phyloP scores from a whole-genome alignment of 768 basidiomycete genomes.

The Dentipellis sp. region DNA sequence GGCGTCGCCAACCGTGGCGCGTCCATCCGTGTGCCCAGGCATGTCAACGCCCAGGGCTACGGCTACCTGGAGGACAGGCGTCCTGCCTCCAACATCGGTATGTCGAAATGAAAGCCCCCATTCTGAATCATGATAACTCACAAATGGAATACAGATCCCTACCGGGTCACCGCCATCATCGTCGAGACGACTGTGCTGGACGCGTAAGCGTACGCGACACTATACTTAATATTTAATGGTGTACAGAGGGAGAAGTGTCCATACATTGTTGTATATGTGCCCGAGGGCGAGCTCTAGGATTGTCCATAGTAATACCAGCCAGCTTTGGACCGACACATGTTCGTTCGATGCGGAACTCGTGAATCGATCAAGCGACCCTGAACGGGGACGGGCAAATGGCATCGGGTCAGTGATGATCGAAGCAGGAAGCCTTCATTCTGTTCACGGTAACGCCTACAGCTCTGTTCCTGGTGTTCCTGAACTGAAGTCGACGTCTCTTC shows the following conservation, averaged over 20 bases:
- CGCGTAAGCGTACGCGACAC: conserved; percentile 28
- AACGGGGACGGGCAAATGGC: too few relatives aligned
- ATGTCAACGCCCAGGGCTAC: conserved; percentile 85
- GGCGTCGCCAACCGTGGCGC: conserved; percentile 98
- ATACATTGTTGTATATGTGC: background rate
- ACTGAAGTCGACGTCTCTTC: too few relatives aligned
- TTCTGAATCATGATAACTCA: background rate
- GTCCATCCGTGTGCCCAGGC: conserved; percentile 91
- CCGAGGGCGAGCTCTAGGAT: background rate
- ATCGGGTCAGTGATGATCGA: too few relatives aligned
- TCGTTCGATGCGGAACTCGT: too few relatives aligned
- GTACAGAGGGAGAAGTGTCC: background rate
- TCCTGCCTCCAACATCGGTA: conserved; percentile 96
- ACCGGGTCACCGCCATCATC: conserved; percentile 85
- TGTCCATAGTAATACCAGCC: conserved; percentile 1
- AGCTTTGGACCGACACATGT: too few relatives aligned
- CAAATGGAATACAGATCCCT: conserved; percentile 56
- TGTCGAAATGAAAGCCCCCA: conserved; percentile 17
- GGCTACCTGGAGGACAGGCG: conserved; percentile 97
- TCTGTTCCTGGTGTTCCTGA: too few relatives aligned
- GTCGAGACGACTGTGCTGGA: conserved; percentile 80
- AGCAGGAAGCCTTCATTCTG: too few relatives aligned
- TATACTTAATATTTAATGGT: background rate
- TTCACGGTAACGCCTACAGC: too few relatives aligned
- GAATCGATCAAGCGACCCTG: too few relatives aligned